Base-by-base conservation (phyloP, 441 rosid genomes). In the Isatis lusitanica region DNA sequence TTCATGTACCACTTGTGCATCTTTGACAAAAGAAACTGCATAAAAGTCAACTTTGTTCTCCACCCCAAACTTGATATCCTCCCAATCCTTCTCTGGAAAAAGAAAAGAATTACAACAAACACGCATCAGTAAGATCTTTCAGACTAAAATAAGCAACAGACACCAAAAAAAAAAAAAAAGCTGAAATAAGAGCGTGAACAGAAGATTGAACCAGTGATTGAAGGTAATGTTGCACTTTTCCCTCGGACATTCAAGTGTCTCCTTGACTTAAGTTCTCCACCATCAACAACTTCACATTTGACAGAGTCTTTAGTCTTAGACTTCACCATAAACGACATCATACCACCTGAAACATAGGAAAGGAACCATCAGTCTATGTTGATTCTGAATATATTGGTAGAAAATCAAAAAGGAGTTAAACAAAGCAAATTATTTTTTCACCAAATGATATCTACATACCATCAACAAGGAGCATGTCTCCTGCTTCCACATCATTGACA, bases 391-490 rank as follows among this genome's bases (percentile, higher is more conserved):
- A 1, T 3, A 21, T 12, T 33, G n/a, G 50, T n/a, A 76, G 47
- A 58, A 57, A 42, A 50, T 52, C 15, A 51, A 31, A 24, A 51
- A 4, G 8, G 26, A 35, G 39, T 47, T 38, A 36, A 51, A 21
- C 42, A 55, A 62, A 7, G 6, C 28, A 51, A 13, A 28, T 31
- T 24, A 31, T 11, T n/a, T 11, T n/a, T 31, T 28, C 33, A 11
- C 17, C 40, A 56, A 56, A 5, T 10, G 58, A 26, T 12, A 44
- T 16, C 31, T 24, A 68, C 80, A 52, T 91, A 95, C 97, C 99
- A 85, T 95, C 99, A 82, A 95, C 96, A 71, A 95, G 97, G 79
- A 95, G 94, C 95, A 95, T 95, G 84, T 95, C 99, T 44, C 97
- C 97, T 6, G 59, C 87, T 85, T 90, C 99, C 28, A 95, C 96